Evolutionary conservation across 2,329 filamentous ascomycete genomes (phyloP), one percentile per base, ranked within the genome.

Genomic region (Nemania diffusa): DNA sequence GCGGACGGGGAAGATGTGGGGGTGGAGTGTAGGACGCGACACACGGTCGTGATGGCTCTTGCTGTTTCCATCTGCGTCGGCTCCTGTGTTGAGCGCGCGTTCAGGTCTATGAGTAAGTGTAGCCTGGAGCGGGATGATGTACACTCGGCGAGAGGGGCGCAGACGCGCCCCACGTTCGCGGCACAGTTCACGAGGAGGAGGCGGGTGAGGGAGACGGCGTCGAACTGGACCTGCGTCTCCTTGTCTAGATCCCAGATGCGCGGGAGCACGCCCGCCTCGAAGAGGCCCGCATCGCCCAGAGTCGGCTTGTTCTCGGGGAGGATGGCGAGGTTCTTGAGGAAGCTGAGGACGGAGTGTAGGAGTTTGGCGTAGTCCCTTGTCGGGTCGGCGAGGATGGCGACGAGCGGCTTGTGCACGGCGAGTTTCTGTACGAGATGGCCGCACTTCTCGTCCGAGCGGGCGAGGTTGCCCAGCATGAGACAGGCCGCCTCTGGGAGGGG

Each of bases 271-370:
- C 71, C 63, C 0, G 79, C 72, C 5, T 81, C 79, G 3, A 90
- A 78, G 1, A 90, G 77, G 0, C 78, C 77, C 3, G 79, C 75
- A 5, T 78, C 77, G 17, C 84, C 84, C 1, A 91, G 79, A 0
- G 78, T 55, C 2, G 80, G 69, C 74, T 89, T 90, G 77, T 90
- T 90, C 27, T 76, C 74, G 0, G 78, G 64, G 0, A 88, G 86
- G 57, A 91, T 87, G 27, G 88, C 86, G 8, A 91, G 84, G 74
- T 91, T 91, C 76, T 89, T 90, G 67, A 90, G 83, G 72, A 90
- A 89, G 7, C 87, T 85, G 20, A 91, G 80, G 1, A 82, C 79
- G 1, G 87, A 82, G 73, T 90, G 88, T 0, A 88, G 79, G 17
- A 88, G 83, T 68, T 89, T 86, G 0, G 82, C 75, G 67, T 85